phyloP scores from a whole-genome alignment of 2,329 filamentous ascomycete genomes.

The Venturia asperata region DNA sequence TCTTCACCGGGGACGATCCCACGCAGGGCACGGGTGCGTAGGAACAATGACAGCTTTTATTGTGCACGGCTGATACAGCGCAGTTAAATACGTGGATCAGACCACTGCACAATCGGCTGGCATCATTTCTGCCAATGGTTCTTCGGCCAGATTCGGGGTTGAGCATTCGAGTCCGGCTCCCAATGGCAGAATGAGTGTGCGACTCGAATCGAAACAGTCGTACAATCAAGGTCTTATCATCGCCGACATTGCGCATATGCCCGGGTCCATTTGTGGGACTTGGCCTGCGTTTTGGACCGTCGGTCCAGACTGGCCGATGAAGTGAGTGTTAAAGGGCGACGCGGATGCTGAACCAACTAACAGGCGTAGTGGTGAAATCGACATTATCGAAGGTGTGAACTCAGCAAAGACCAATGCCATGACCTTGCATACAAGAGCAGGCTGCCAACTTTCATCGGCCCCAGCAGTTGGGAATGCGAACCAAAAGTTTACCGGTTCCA shows the following conservation, averaged over 20 bases:
- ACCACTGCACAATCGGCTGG: conserved; percentile 34
- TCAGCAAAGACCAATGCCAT: conserved; percentile 36
- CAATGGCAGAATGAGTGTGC: conserved; percentile 39
- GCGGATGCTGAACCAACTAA: neutral
- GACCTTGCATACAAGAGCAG: conserved; percentile 42
- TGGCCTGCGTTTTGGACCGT: conserved; percentile 46
- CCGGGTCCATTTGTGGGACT: conserved; percentile 41
- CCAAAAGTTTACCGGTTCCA: conserved; percentile 43
- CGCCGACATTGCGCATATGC: conserved; percentile 46
- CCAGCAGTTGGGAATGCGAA: conserved; percentile 26
- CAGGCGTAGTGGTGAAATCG: conserved; percentile 39
- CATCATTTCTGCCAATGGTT: conserved; percentile 34
- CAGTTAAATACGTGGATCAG: conserved; percentile 35
- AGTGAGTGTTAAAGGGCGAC: conserved; percentile 20
- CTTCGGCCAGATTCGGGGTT: conserved; percentile 37
- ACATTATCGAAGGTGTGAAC: conserved; percentile 45
- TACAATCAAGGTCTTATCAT: conserved; percentile 45
- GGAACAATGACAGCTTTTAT: conserved; percentile 24
- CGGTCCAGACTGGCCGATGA: conserved; percentile 32
- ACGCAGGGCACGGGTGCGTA: conserved; percentile 32
- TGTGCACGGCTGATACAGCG: conserved; percentile 25
- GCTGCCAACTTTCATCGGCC: conserved; percentile 35
- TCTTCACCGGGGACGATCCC: conserved; percentile 39
- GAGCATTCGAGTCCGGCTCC: conserved; percentile 35
- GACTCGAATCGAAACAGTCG: conserved; percentile 40